Conservation (phyloP, 192 early-diverging fungal species). For the Backusella parvicylindrica region DNA sequence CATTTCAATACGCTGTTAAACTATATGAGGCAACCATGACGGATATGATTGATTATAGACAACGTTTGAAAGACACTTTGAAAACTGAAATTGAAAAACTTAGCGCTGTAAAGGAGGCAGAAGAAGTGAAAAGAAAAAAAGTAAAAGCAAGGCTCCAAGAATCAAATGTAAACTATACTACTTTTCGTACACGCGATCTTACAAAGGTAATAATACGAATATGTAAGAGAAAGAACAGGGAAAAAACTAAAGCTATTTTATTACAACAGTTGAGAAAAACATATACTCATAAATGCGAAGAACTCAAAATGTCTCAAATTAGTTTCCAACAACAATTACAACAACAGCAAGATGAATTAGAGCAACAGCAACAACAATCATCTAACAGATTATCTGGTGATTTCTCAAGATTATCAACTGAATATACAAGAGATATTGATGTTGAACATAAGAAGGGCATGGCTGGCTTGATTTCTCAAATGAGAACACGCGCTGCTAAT, state of each 20-base stretch:
- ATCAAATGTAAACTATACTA: conserved; percentile 24
- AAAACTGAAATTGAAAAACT: conserved; percentile 18
- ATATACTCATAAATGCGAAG: conserved; percentile 25
- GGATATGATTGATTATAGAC: conserved; percentile 14
- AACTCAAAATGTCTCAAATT: conserved; percentile 14
- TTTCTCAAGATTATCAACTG: neutral
- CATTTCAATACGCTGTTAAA: conserved; percentile 10
- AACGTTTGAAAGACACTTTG: conserved; percentile 12
- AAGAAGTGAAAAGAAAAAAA: conserved; percentile 17
- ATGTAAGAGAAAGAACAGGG: neutral
- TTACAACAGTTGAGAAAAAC: conserved; percentile 20
- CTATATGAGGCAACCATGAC: conserved; percentile 10
- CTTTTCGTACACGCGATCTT: conserved; percentile 19
- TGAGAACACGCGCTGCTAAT: conserved; percentile 23
- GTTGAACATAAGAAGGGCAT: conserved; percentile 23
- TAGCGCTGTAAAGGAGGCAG: neutral
- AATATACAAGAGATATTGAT: conserved; percentile 9
- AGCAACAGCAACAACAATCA: neutral
- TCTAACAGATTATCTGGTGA: neutral
- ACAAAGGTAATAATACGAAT: conserved; percentile 21
- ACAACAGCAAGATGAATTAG: neutral
- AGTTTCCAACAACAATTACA: neutral
- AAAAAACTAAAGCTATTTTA: neutral
- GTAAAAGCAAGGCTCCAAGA: conserved; percentile 15
- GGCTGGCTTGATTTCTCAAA: conserved; percentile 26